Conservation (phyloP, 2,329 filamentous ascomycete species). For the Penicillium sp. region DNA sequence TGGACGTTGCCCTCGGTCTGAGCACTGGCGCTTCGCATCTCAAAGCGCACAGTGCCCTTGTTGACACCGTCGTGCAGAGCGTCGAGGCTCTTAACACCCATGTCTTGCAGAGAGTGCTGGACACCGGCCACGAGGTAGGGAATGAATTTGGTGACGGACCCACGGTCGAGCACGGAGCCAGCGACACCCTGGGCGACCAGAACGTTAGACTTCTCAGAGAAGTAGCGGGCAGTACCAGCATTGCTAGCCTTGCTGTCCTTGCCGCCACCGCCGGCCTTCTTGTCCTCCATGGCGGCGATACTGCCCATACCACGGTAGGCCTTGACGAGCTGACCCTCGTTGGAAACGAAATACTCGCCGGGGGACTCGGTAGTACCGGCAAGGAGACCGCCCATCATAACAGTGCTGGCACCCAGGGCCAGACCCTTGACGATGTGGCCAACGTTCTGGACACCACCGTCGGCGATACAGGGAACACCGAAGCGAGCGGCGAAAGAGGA, state of each 20-base stretch:
- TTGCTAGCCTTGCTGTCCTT: slow-evolving; percentile 69
- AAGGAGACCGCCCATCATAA: slow-evolving; percentile 99
- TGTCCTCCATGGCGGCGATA: slow-evolving; percentile 99
- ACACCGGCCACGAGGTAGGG: slow-evolving; percentile 93
- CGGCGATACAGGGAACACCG: slow-evolving; percentile 95
- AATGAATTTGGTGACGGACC: slow-evolving; percentile 88
- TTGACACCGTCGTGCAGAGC: slow-evolving; percentile 72
- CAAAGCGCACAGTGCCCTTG: slow-evolving; percentile 77
- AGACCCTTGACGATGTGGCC: slow-evolving; percentile 99
- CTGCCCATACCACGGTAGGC: slow-evolving; percentile 98
- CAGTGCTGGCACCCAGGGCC: slow-evolving; percentile 84
- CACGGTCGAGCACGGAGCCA: slow-evolving; percentile 56
- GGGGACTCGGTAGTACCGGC: slow-evolving; percentile 97
- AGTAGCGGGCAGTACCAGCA: slow-evolving; percentile 94
- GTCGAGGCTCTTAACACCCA: slow-evolving; percentile 74
- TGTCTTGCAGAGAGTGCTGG: slow-evolving; percentile 96
- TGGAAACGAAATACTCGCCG: slow-evolving; percentile 91
- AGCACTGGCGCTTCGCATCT: slow-evolving; percentile 88
- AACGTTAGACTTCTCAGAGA: slow-evolving; percentile 92
- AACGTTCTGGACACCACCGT: slow-evolving; percentile 96
- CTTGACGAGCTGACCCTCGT: slow-evolving; percentile 97
- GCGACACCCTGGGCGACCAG: slow-evolving; percentile 96
- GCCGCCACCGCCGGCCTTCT: slow-evolving; percentile 75
- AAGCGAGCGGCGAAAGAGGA: slow-evolving; percentile 85
- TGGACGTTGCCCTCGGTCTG: slow-evolving; percentile 96